Evolutionary conservation across 2,329 filamentous ascomycete species (phyloP).

Genomic region (Fusarium robinianum): DNA sequence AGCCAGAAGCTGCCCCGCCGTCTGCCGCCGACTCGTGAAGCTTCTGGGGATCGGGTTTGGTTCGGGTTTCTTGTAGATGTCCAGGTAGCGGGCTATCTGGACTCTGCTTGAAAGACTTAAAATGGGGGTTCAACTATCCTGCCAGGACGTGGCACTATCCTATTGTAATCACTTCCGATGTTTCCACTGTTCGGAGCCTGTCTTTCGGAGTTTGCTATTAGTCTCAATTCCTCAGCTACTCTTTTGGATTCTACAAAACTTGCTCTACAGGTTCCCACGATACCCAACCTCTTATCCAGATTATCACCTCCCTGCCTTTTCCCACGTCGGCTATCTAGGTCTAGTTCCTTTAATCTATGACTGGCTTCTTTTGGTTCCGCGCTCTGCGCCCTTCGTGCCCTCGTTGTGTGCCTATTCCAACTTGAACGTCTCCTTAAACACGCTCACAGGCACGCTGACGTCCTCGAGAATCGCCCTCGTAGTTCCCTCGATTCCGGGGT

Average conservation of each 20-base stretch:
- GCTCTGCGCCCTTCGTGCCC: too few relatives aligned
- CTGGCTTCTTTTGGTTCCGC: conserved; percentile 16
- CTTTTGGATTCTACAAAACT: conserved; percentile 24
- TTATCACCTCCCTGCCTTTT: conserved; percentile 1
- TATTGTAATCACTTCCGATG: conserved; percentile 13
- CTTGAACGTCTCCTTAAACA: conserved; percentile 44
- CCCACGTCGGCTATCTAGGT: conserved; percentile 19
- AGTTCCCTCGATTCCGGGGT: conserved; percentile 37
- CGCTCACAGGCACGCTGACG: conserved; percentile 48
- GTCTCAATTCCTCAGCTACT: conserved; percentile 4
- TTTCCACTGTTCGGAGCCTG: conserved; percentile 11
- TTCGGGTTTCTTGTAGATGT: background rate
- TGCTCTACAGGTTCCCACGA: conserved; percentile 23
- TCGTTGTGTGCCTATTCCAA: too few relatives aligned
- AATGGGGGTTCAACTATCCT: background rate
- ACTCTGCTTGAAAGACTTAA: conserved; percentile 8
- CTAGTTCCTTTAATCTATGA: conserved; percentile 28
- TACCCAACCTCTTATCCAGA: conserved; percentile 26
- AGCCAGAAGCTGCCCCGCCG: conserved; percentile 8
- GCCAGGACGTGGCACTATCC: conserved; percentile 10
- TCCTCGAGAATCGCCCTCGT: conserved; percentile 47
- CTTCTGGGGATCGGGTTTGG: background rate
- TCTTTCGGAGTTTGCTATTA: conserved; percentile 8
- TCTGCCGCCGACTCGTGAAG: background rate
- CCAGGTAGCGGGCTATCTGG: conserved; percentile 15